These are phyloP conservation scores for Microcyclospora tardicrescens DNA, from an alignment of 2,329 filamentous ascomycete species.

Conservation along the genomic window DNA sequence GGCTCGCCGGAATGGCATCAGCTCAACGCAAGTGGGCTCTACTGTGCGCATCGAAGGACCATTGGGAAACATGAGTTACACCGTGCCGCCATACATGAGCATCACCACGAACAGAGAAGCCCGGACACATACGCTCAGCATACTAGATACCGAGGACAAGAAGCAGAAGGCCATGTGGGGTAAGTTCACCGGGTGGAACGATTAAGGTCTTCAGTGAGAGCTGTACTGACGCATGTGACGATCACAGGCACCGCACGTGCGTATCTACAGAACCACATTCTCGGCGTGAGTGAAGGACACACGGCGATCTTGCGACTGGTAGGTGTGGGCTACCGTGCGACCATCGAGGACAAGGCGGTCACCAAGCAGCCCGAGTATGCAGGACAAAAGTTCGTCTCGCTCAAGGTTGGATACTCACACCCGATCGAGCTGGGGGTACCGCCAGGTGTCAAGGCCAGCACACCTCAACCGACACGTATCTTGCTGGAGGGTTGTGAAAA, in stretches of 20 bases:
- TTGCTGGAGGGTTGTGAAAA: slow-evolving; percentile 79
- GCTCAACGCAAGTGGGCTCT: slow-evolving; percentile 48
- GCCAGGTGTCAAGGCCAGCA: slow-evolving; percentile 68
- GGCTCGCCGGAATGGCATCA: slow-evolving; percentile 40
- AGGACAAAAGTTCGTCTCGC: slow-evolving; percentile 75
- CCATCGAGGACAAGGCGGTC: slow-evolving; percentile 61
- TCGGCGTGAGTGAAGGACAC: slow-evolving; percentile 92
- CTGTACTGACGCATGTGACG: too few species aligned
- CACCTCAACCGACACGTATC: slow-evolving; percentile 81
- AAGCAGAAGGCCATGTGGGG: slow-evolving; percentile 95
- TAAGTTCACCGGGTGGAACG: slow-evolving; percentile 30
- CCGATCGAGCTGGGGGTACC: slow-evolving; percentile 83
- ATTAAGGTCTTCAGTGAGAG: not conserved
- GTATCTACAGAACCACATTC: slow-evolving; percentile 79
- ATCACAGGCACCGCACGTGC: slow-evolving; percentile 69
- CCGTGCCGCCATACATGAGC: slow-evolving; percentile 65
- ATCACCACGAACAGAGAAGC: slow-evolving; percentile 53
- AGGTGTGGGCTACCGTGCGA: slow-evolving; percentile 89
- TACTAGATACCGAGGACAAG: slow-evolving; percentile 55
- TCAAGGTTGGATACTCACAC: slow-evolving; percentile 96
- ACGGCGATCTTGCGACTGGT: slow-evolving; percentile 85
- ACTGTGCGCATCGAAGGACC: slow-evolving; percentile 70
- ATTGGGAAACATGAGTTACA: slow-evolving; percentile 62
- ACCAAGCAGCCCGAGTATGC: slow-evolving; percentile 56
- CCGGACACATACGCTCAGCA: slow-evolving; percentile 52